Evolutionary conservation across 2,329 filamentous ascomycete genomes (phyloP).

Genomic region (Huntiella savannae): DNA sequence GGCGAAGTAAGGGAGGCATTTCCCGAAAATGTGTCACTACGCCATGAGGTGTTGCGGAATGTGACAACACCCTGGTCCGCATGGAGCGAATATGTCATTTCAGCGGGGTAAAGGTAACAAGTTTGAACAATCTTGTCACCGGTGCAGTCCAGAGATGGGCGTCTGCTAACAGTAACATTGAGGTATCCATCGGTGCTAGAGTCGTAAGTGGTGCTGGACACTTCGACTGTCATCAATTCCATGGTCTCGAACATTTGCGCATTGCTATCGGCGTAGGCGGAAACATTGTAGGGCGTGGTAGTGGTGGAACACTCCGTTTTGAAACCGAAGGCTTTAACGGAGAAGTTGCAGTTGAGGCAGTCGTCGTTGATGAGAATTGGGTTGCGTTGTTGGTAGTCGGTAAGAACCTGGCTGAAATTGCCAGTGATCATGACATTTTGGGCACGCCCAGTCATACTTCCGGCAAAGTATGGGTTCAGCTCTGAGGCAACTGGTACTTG

Average conservation of each 20-base stretch:
- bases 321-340: conserved; percentile 9
- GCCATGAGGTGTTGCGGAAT: conserved; percentile 9
- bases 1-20: conserved; percentile 5
- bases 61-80: conserved; percentile 2
- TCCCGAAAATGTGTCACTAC: conserved; percentile 4
- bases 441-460: conserved; percentile 6
- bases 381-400: conserved; percentile 9
- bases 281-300: conserved; percentile 2
- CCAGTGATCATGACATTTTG: conserved; percentile 11
- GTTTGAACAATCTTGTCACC: conserved; percentile 8
- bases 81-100: conserved; percentile 7
- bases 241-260: conserved; percentile 1
- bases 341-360: conserved; percentile 11
- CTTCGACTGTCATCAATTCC: conserved; percentile 1
- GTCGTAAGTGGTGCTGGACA: background rate
- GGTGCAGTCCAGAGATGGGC: conserved; percentile 6
- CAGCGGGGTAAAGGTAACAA: conserved; percentile 9
- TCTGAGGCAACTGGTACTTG: conserved; percentile 4
- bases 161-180: conserved; percentile 9
- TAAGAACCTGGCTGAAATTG: conserved; percentile 10
- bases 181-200: conserved; percentile 7
- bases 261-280: background rate
- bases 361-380: conserved; percentile 9
- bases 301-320: conserved; percentile 1
- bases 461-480: conserved; percentile 8